phyloP scores from a whole-genome alignment of 345 rosid genomes.

The Camelina sativa region DNA sequence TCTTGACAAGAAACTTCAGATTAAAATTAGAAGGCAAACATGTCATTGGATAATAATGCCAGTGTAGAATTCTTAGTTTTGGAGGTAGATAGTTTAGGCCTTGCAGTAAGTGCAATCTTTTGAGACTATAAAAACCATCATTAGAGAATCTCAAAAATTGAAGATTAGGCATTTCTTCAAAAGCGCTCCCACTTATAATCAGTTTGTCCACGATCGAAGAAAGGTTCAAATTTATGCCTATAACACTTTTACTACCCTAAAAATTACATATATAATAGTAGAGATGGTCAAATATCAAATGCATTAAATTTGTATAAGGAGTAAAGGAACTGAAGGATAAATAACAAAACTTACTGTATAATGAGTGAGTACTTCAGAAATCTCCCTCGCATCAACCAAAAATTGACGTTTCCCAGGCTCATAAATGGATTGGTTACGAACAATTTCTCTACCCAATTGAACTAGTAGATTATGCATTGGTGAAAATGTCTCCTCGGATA shows the following conservation, averaged over 20 bases:
- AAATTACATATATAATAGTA: background rate
- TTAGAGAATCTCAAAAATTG: background rate
- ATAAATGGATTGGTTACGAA: background rate
- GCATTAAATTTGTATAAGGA: too few relatives aligned
- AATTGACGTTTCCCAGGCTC: background rate
- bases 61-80: background rate
- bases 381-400: background rate
- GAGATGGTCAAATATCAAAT: too few relatives aligned
- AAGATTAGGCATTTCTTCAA: background rate
- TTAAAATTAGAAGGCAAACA: background rate
- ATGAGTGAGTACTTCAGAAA: background rate
- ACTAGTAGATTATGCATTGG: background rate
- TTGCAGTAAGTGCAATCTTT: background rate
- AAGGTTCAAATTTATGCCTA: background rate
- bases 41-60: background rate
- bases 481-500: background rate
- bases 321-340: too few relatives aligned
- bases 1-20: background rate
- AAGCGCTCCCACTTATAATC: background rate
- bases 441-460: slow-evolving; percentile 11
- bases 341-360: too few relatives aligned
- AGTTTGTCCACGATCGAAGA: background rate
- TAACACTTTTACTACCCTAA: background rate
- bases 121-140: too few relatives aligned
- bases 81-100: background rate